phyloP scores from a whole-genome alignment of 495 filamentous ascomycete species.

The Halenospora varia region DNA sequence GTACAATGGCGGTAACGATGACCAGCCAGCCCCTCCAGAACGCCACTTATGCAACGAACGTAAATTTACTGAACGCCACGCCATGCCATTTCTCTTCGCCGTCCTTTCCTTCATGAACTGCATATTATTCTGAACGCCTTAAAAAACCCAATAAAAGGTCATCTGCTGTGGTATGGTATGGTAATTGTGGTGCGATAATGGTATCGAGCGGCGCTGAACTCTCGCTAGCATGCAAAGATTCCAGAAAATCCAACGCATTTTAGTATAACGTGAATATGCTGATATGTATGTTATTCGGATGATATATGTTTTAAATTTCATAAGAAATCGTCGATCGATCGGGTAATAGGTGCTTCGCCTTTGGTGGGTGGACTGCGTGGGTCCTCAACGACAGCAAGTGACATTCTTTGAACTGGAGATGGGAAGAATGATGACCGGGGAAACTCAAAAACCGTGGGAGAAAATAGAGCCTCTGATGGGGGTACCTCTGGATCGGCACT shows the following conservation, averaged over 20 bases:
- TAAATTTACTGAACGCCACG: not conserved
- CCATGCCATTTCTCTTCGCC: not conserved
- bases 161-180: not conserved
- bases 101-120: not conserved
- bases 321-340: conserved; percentile 56
- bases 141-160: not conserved
- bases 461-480: conserved; percentile 32
- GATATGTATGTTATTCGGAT: not conserved
- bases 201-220: not conserved
- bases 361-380: conserved; percentile 60
- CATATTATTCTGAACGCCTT: not conserved
- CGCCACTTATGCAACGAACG: conserved; percentile 23
- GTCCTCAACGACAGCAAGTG: conserved; percentile 37
- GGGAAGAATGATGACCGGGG: conserved; percentile 46
- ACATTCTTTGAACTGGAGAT: conserved; percentile 30
- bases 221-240: not conserved
- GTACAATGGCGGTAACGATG: conserved; percentile 14
- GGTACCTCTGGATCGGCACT: conserved; percentile 9
- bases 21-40: conserved; percentile 5
- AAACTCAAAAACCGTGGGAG: conserved; percentile 45
- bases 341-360: conserved; percentile 62
- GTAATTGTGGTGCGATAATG: not conserved
- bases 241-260: not conserved
- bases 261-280: not conserved
- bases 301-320: conserved; percentile 4